Evolutionary conservation across 148 eudicot species (phyloP), one percentile per base, ranked within the genome.

Genomic region (Nyssa sinensis): DNA sequence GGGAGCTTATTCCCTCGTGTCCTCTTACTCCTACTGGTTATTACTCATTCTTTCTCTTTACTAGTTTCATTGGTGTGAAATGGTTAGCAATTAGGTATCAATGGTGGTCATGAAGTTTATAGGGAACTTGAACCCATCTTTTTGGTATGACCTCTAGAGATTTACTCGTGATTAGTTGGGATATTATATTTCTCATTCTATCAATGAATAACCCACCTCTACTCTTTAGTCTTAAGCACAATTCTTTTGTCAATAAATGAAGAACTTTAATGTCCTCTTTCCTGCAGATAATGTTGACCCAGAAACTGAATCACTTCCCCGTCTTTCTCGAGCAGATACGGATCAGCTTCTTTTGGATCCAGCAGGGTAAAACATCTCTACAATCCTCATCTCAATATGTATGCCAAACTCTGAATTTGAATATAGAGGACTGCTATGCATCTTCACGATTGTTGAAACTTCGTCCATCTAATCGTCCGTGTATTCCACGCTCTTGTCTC

Each of bases 321-420:
- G 82, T 34, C 78, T 89, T 67, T 82, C 98, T 30, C 81, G 76
- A 76, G 88, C 75, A 41, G 87, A 83, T 67, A 78, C 76, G 77
- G 89, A 88, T 69, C 89, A 82, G 37, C 79, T 84, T 58, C 86
- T 86, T 21, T 27, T 77, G 31, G 85, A 89, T 66, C 87, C 91
- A 39, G 82, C 82, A 68, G 84, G 87, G 93, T 89, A 87, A 78
- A 71, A 27, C 37, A 72, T 41, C 58, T 78, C 1, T 61, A 59
- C 51, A 55, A 55, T 19, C 19, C 7, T 55, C 7, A n/a, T 19
- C 0, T 21, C 1, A 55, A 55, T 21, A 19, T n/a, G 24, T 24
- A n/a, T 55, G 59, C 59, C 19, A 21, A 55, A 55, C 7, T 17
- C 59, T 55, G 5, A 21, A 55, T 55, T 21, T 55, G 3, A 19